Percentiles rank a stretch among this genome's conserved stretches.
phyloP scores from a whole-genome alignment of 768 basidiomycete genomes.

The Leucocoprinus leucothites region DNA sequence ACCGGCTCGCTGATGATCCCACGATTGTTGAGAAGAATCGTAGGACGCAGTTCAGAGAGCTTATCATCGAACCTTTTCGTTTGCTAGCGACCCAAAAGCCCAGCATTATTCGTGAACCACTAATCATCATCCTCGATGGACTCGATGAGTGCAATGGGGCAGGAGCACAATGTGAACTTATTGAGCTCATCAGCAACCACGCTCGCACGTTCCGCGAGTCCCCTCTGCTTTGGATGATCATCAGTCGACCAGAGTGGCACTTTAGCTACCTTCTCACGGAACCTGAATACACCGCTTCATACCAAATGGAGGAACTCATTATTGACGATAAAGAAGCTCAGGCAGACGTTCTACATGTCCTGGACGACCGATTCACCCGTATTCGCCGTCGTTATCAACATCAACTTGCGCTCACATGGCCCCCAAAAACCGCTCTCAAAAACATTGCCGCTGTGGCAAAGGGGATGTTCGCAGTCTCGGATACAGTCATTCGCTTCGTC shows the following conservation, averaged over 20 bases:
- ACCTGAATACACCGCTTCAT: background rate
- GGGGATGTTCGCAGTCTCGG: slow-evolving; percentile 1
- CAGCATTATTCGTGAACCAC: no score
- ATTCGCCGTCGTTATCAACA: background rate
- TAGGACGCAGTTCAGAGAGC: no score
- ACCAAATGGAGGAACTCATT: background rate
- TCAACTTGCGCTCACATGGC: background rate
- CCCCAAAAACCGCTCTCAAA: background rate
- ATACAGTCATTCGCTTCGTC: background rate
- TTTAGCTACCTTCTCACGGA: background rate
- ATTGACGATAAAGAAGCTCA: background rate
- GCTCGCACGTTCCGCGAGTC: background rate
- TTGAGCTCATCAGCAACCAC: no score
- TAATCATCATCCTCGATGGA: no score
- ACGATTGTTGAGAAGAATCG: no score
- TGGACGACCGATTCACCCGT: background rate
- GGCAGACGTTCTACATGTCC: background rate
- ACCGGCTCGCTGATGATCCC: no score
- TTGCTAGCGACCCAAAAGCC: no score
- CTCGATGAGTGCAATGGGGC: no score
- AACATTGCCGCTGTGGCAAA: background rate
- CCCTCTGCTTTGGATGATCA: background rate
- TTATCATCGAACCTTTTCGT: no score
- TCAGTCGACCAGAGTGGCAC: slow-evolving; percentile 2
- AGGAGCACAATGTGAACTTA: no score